Base-by-base conservation (phyloP, 176 grass and related monocot species). In the Oryza meridionalis region DNA sequence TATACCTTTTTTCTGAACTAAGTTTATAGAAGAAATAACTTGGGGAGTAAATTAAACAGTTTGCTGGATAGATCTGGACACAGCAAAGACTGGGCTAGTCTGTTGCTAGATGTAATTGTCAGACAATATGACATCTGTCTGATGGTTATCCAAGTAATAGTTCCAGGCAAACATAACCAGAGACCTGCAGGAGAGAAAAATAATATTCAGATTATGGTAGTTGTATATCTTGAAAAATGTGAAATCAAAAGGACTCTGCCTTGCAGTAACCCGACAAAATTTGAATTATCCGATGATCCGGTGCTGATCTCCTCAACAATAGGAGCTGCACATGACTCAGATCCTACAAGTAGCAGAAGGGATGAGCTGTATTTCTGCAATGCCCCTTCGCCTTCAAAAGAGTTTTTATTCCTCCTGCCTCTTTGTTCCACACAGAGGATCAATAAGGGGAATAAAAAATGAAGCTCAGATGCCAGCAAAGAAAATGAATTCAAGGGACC, bases 341-440 rank as follows among this genome's bases (percentile, higher is more conserved):
- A 77, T 76, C 59, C 59, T 66, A 71, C 17, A 19, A 14, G 42
- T 72, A 43, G 46, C 78, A 53, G 14, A 74, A 75, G 44, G 50
- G 55, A 75, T 69, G 42, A 58, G 63, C 53, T 76, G 73, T 69
- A 58, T 22, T 75, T 82, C 17, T 87, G 32, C 17, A 27, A 40
- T 77, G 75, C 26, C 71, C 77, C 55, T 85, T 85, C 70, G 9
- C 65, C 26, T 17, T 64, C 22, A 32, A 76, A 21, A 70, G 80
- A 74, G 32, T 65, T 13, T 66, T 79, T 49, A 55, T 73, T 84
- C 27, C 86, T 86, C 55, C 66, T 87, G 50, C 76, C 81, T 81
- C 81, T 84, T 72, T 81, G 38, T 81, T 84, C 76, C 85, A 87
- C 45, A 69, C 70, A 84, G 17, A 90, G 40, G 80, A 87, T 79